Evolutionary conservation across 495 filamentous ascomycete genomes (phyloP), one percentile per base, ranked within the genome.

Genomic region (Schizothecium vesticola): DNA sequence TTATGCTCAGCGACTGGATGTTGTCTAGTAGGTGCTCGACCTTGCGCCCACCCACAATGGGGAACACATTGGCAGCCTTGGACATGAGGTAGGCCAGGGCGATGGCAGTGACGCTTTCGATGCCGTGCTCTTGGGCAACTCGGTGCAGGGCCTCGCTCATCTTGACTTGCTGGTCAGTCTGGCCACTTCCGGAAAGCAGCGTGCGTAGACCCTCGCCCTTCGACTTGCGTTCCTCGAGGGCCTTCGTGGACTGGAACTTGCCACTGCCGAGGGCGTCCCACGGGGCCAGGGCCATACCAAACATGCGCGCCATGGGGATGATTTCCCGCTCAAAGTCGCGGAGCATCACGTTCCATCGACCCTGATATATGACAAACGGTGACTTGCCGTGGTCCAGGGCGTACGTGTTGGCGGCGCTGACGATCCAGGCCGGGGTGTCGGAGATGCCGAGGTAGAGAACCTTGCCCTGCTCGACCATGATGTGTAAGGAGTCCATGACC

Each of bases 331-430:
- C 86, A 36, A 89, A 81, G 63, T 88, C 85, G 10, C 86, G 80
- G 1, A 74, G 26, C 76, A 81, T 70, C 64, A 85, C 82, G 71
- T 82, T 89, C 88, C 88, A 91, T 12, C 76, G 78, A 56, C 89
- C 89, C 76, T 91, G 88, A 78, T 92, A 92, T 67, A 91, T 79
- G 57, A 75, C 80, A 77, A 92, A 90, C 8, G 81, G 87, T 0
- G 85, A 86, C 71, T 87, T 85, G 69, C 86, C 88, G 66, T 87
- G 80, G 3, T 80, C 81, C 12, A 84, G 79, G 0, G 88, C 89
- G 71, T 90, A 89, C 6, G 76, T 78, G 74, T 91, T 91, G 19
- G 84, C 85, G 12, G 82, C 83, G 63, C 76, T 77, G 16, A 89
- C 89, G 33, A 90, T 64, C 87, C 88, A 91, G 19, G 88, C 89